Conservation (phyloP, 768 basidiomycete species). For the Hygrophorus pudorinus region DNA sequence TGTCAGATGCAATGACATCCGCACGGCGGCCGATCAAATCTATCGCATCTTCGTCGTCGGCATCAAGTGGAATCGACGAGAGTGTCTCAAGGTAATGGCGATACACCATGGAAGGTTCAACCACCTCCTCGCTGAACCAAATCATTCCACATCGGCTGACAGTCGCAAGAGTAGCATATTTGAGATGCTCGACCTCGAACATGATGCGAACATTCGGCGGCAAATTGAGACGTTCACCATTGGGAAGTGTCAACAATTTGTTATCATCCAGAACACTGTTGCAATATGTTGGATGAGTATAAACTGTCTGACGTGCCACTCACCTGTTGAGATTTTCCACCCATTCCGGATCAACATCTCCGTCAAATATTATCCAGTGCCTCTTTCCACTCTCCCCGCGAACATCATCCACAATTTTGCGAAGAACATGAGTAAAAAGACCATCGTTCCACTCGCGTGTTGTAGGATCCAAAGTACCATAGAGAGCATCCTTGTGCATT, state of each 20-base stretch:
- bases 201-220: slow-evolving; percentile 97
- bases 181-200: slow-evolving; percentile 98
- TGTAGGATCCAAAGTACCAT: slow-evolving; percentile 93
- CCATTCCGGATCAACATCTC: slow-evolving; percentile 99
- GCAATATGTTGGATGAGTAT: slow-evolving; percentile 1
- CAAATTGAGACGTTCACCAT: slow-evolving; percentile 94
- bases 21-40: slow-evolving; percentile 55
- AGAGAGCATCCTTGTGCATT: slow-evolving; percentile 96
- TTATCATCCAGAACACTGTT: slow-evolving; percentile 95
- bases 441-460: slow-evolving; percentile 99
- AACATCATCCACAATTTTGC: slow-evolving; percentile 97
- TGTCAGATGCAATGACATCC: slow-evolving; percentile 37
- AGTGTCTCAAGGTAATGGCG: slow-evolving; percentile 78
- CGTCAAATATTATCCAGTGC: slow-evolving; percentile 99
- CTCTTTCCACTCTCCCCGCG: slow-evolving; percentile 94
- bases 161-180: slow-evolving; percentile 93
- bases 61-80: slow-evolving; percentile 66
- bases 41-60: slow-evolving; percentile 73
- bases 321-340: slow-evolving; percentile 99
- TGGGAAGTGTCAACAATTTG: slow-evolving; percentile 92
- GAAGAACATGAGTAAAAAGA: slow-evolving; percentile 92
- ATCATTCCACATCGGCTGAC: slow-evolving; percentile 99
- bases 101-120: slow-evolving; percentile 87
- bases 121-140: slow-evolving; percentile 98
- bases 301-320: slow-evolving; percentile 13